Evolutionary conservation across 2,329 filamentous ascomycete genomes (phyloP).

Genomic region (Neofusicoccum umdonicola): DNA sequence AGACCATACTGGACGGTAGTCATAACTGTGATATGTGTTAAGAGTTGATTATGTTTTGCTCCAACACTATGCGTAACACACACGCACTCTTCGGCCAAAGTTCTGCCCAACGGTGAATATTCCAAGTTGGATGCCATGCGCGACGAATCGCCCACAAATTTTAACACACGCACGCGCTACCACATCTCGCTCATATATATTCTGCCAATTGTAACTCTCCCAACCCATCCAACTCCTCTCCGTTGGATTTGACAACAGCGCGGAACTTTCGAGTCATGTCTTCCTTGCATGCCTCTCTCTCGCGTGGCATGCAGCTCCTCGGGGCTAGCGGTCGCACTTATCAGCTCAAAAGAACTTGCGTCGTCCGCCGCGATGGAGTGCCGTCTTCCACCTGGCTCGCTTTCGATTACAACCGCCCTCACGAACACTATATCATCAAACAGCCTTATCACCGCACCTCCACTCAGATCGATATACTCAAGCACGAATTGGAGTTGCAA

Average conservation of each 20-base stretch:
- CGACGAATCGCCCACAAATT: too few species aligned
- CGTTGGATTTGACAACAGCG: neutral
- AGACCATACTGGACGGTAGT: too few species aligned
- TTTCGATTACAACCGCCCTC: neutral
- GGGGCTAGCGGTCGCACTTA: neutral
- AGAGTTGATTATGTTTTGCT: too few species aligned
- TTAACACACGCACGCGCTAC: too few species aligned
- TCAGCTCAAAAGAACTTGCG: neutral
- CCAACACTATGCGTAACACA: too few species aligned
- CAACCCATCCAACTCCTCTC: too few species aligned
- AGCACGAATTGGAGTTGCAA: neutral
- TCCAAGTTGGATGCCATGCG: too few species aligned
- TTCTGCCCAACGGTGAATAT: too few species aligned
- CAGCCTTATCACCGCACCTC: neutral
- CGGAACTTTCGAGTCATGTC: neutral
- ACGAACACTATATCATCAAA: neutral
- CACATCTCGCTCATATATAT: too few species aligned
- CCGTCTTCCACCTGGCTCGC: neutral
- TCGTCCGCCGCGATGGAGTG: neutral
- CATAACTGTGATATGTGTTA: too few species aligned
- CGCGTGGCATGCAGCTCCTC: neutral
- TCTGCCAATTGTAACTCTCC: too few species aligned
- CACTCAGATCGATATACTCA: neutral
- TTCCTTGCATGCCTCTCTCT: neutral
- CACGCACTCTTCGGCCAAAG: too few species aligned